These are phyloP conservation scores for Asclepias syriaca DNA, from an alignment of 257 asterid genomes.

Conservation along the genomic window DNA sequence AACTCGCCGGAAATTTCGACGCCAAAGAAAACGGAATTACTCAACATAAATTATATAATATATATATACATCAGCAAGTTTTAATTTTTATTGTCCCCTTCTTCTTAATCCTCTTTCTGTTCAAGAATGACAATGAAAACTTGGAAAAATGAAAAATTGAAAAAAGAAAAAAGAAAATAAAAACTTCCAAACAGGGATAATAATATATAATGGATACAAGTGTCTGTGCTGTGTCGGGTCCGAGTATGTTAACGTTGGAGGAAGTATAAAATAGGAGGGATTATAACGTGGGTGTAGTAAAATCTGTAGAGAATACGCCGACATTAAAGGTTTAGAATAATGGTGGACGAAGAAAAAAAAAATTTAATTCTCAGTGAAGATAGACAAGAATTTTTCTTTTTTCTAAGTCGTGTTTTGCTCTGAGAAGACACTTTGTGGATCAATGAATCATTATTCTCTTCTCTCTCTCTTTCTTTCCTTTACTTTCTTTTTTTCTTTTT, in stretches of 20 bases:
- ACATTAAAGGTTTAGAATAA: slow-evolving; percentile 33
- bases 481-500: not conserved
- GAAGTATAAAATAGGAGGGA: not conserved
- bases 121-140: not conserved
- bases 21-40: slow-evolving; percentile 28
- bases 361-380: not conserved
- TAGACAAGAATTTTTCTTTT: slow-evolving; percentile 34
- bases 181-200: not conserved
- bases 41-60: too few relatives aligned
- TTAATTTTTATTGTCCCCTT: not conserved
- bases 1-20: slow-evolving; percentile 62
- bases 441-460: slow-evolving; percentile 8
- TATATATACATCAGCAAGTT: not conserved
- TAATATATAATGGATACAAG: slow-evolving; percentile 7
- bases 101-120: not conserved
- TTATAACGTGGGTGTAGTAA: slow-evolving; percentile 14
- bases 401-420: slow-evolving; percentile 49
- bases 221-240: slow-evolving; percentile 24
- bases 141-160: not conserved
- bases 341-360: slow-evolving; percentile 14
- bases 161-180: too few relatives aligned
- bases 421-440: slow-evolving; percentile 28
- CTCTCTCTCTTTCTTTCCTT: not conserved
- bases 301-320: slow-evolving; percentile 30
- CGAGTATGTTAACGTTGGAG: slow-evolving; percentile 14